Conservation (phyloP, 1,284 basidiomycete species). For the Leccinum glutinopallens region DNA sequence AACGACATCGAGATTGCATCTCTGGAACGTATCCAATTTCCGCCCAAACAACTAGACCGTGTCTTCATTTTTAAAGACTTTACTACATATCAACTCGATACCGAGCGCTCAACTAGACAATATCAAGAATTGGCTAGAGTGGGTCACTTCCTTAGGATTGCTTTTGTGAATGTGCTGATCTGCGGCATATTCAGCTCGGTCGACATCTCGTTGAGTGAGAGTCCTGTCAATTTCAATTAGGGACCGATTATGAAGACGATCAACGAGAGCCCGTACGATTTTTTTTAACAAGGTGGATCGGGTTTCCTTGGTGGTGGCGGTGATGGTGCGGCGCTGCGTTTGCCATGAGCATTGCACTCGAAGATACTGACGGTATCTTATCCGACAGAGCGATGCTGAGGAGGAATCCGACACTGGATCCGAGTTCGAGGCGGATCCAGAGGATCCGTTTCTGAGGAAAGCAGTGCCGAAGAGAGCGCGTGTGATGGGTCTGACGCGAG, state of each 20-base stretch:
- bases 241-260: conserved; percentile 97
- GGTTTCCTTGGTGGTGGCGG: conserved; percentile 79
- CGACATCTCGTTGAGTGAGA: conserved; percentile 95
- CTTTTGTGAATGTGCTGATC: conserved; percentile 11
- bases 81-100: conserved; percentile 92
- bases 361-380: conserved; percentile 1
- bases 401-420: too few relatives aligned
- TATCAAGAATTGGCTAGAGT: conserved; percentile 99
- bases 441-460: too few relatives aligned
- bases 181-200: conserved; percentile 68
- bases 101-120: conserved; percentile 87
- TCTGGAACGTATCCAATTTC: conserved; percentile 96
- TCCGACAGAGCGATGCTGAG: conserved; percentile 44
- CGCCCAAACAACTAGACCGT: conserved; percentile 96
- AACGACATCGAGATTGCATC: conserved; percentile 96
- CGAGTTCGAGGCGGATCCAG: too few relatives aligned
- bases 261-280: conserved; percentile 94
- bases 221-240: conserved; percentile 98
- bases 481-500: conserved; percentile 66
- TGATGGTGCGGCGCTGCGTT: conserved; percentile 63
- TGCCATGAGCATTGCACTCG: conserved; percentile 3
- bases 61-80: conserved; percentile 98
- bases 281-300: conserved; percentile 97
- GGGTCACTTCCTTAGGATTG: conserved; percentile 37
- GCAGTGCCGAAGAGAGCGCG: too few relatives aligned